Evolutionary conservation across 345 rosid genomes (phyloP), one percentile per base, ranked within the genome.

Genomic region (Linum usitatissimum): DNA sequence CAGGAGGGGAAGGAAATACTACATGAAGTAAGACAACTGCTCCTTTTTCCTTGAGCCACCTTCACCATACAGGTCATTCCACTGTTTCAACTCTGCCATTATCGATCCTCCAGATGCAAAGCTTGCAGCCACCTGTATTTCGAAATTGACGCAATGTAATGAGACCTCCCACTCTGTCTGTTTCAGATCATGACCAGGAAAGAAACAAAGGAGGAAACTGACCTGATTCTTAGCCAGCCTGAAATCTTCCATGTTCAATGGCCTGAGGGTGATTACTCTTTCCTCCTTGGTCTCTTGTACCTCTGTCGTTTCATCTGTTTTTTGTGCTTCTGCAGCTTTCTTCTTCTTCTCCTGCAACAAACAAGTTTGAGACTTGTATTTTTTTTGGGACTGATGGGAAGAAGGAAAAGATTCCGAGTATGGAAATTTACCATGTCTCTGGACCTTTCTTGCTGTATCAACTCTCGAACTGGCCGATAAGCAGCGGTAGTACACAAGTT

Each of bases 41-140:
- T 93, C 80, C 72, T 84, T 81, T 75, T 90, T 93, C 81, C 96
- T 90, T 0, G 96, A 86, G 59, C 99, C 95, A 10, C 97, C 99
- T 75, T 87, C 95, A 28, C 99, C 97, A 40, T 83, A 87, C 81
- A 81, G 40, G 14, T 93, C 89, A 65, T 90, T 90, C 97, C 95
- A 93, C 64, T 90, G 92, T 75, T 79, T 90, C 72, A 93, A 64
- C 77, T 93, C 97, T 30, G 68, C 68, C 99, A 87, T 93, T 66
- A 76, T 80, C 0, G 77, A 75, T 62, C 95, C 97, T 30, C 79
- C 90, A 0, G 86, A 67, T 15, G 96, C 85, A 64, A 86, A 90
- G 73, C 99, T 93, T n/a, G 97, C 89, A 0, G 92, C 95, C 53
- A 86, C 97, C 97, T 93, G 79, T 73, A 59, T 66, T 18, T 18